Conservation (phyloP, 768 basidiomycete genomes). For the Naganishia vaughanmartiniae region DNA sequence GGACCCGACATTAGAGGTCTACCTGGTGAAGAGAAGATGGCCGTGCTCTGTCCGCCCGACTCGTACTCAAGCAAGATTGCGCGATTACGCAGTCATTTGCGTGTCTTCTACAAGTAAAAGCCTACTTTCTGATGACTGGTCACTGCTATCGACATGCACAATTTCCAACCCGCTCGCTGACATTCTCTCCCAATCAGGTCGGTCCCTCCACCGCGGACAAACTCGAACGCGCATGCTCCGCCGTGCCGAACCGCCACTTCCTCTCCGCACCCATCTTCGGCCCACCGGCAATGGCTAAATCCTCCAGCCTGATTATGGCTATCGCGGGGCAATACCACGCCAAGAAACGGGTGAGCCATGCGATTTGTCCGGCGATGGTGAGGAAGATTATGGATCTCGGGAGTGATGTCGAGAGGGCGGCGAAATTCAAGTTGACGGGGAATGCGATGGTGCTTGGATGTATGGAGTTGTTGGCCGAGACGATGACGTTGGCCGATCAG, state of each 20-base stretch:
- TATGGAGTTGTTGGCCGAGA: slow-evolving; percentile 75
- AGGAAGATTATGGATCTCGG: slow-evolving; percentile 72
- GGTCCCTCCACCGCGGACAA: slow-evolving; percentile 51
- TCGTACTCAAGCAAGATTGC: no score
- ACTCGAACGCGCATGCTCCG: slow-evolving; percentile 66
- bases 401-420: slow-evolving; percentile 71
- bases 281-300: slow-evolving; percentile 64
- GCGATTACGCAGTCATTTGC: no score
- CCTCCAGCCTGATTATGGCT: slow-evolving; percentile 65
- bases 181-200: slow-evolving; percentile 30
- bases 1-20: no score
- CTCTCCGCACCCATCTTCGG: slow-evolving; percentile 75
- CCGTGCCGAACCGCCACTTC: slow-evolving; percentile 62
- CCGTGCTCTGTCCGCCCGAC: no score
- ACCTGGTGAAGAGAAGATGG: no score
- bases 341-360: slow-evolving; percentile 73
- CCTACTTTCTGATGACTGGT: no score
- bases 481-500: slow-evolving; percentile 80
- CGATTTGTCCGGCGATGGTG: slow-evolving; percentile 76
- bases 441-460: slow-evolving; percentile 36
- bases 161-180: slow-evolving; percentile 56
- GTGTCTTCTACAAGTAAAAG: no score
- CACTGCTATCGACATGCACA: background rate
- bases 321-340: slow-evolving; percentile 79
- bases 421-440: slow-evolving; percentile 50